These are phyloP conservation scores for Talaromyces borbonicus DNA, from an alignment of 495 filamentous ascomycete species.

Conservation along the genomic window DNA sequence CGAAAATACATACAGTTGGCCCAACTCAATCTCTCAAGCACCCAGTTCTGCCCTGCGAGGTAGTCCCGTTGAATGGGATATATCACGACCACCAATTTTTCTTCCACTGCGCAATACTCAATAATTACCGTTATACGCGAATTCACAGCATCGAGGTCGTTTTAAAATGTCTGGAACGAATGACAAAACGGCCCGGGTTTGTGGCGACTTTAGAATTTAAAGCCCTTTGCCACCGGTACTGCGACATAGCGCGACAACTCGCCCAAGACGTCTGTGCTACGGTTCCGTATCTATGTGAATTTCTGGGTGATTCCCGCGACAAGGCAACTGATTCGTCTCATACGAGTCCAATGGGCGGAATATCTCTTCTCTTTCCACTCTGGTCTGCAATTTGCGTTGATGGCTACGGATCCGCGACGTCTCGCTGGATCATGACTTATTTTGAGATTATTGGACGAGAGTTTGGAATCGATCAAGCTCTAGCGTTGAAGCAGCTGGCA, in stretches of 20 bases:
- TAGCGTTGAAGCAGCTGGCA: constrained; percentile 19
- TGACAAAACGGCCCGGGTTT: constrained; percentile 1
- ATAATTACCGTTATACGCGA: constrained; percentile 52
- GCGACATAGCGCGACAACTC: constrained; percentile 7
- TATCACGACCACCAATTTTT: constrained; percentile 52
- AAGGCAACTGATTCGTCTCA: not conserved
- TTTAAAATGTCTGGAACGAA: not conserved
- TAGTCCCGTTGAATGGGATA: constrained; percentile 36
- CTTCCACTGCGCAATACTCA: constrained; percentile 50
- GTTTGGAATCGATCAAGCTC: constrained; percentile 40
- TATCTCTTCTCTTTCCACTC: constrained; percentile 41
- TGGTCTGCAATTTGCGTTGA: constrained; percentile 33
- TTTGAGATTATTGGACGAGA: constrained; percentile 31
- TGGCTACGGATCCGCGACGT: constrained; percentile 20
- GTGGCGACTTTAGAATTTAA: constrained; percentile 1
- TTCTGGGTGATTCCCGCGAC: not conserved
- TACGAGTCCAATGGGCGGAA: constrained; percentile 19
- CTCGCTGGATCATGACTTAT: constrained; percentile 34
- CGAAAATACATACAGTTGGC: not conserved
- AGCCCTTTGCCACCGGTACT: not conserved
- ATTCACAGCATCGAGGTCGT: constrained; percentile 43
- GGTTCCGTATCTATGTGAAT: constrained; percentile 27
- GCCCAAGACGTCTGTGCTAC: constrained; percentile 37
- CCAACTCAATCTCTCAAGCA: not conserved
- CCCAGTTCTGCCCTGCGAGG: no score